Evolutionary conservation across 768 basidiomycete species (phyloP).

Genomic region (Lactifluus subvellereus): DNA sequence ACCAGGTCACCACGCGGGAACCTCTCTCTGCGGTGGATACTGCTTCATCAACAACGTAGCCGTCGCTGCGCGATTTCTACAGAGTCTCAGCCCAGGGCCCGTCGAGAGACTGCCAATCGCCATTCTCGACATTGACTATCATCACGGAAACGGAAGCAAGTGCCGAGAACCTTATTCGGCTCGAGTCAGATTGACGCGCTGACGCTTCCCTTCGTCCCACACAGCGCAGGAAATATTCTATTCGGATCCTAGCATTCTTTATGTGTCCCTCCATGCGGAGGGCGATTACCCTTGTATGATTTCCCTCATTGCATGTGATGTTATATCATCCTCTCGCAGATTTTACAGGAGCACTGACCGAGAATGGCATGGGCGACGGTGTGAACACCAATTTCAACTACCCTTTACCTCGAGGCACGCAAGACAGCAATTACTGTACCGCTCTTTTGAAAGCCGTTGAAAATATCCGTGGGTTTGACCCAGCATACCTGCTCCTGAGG

Average conservation of each 20-base stretch:
- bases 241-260: constrained; percentile 30
- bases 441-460: constrained; percentile 24
- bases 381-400: constrained; percentile 29
- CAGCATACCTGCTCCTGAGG: constrained; percentile 31
- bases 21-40: constrained; percentile 32
- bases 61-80: constrained; percentile 31
- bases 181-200: neutral
- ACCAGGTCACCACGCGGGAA: constrained; percentile 33
- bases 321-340: constrained; percentile 20
- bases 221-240: constrained; percentile 33
- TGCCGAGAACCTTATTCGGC: neutral
- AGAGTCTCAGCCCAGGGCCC: constrained; percentile 1
- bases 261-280: constrained; percentile 31
- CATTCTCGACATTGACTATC: constrained; percentile 36
- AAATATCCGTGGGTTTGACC: constrained; percentile 24
- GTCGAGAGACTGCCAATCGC: constrained; percentile 17
- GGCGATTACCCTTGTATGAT: constrained; percentile 33
- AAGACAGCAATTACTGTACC: constrained; percentile 28
- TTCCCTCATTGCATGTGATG: neutral
- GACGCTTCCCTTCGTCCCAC: neutral
- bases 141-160: constrained; percentile 35
- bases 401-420: constrained; percentile 30
- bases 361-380: constrained; percentile 28
- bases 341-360: constrained; percentile 30
- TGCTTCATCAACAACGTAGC: constrained; percentile 34